Evolutionary conservation across 495 filamentous ascomycete genomes (phyloP), one percentile per base, ranked within the genome.

Genomic region (Aspergillus nanangensis): DNA sequence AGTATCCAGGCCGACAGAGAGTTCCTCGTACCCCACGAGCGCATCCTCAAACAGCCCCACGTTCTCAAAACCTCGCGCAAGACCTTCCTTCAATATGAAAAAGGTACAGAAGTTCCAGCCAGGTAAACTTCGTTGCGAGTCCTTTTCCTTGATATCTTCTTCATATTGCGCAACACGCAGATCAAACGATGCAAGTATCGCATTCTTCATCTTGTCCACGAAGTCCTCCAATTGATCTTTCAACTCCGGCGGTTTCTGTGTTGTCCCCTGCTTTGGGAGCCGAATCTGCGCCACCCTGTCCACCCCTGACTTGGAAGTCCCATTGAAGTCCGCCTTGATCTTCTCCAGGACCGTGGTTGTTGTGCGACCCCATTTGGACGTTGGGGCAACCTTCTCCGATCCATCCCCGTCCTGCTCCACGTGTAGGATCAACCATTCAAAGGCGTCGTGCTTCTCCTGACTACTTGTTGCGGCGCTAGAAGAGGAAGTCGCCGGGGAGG

Each of bases 61-160:
- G 63, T 87, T 96, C 63, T 98, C 93, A 60, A 98, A 96, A 0
- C 90, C 94, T 45, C 86, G 77, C 4, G 91, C 90, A 33, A 98
- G 74, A 4, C 93, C 93, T 60, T 98, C 93, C 56, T 98, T 98
- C 13, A 97, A 73, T 17, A 98, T 87, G 58, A 98, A 98, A 60
- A 96, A 98, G 1, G 94, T 97, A 63, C 92, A 96, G 59, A 97
- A 98, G 58, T 98, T 98, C 93, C 94, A 98, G 0, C 93, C 93
- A 3, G 94, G 93, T 18, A 98, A 67, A 33, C 74, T 79, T 33
- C 92, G 81, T 69, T 96, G 91, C 3, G 85, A 79, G 54, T 97
- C 93, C 56, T 87, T 90, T 59, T 96, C 94, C 53, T 84, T 83
- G 55, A 98, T 94, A 62, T 98, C 94, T 56, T 96, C 92, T 58